Evolutionary conservation across 2,329 filamentous ascomycete species (phyloP).

Genomic region (Cyphellophora europaea): DNA sequence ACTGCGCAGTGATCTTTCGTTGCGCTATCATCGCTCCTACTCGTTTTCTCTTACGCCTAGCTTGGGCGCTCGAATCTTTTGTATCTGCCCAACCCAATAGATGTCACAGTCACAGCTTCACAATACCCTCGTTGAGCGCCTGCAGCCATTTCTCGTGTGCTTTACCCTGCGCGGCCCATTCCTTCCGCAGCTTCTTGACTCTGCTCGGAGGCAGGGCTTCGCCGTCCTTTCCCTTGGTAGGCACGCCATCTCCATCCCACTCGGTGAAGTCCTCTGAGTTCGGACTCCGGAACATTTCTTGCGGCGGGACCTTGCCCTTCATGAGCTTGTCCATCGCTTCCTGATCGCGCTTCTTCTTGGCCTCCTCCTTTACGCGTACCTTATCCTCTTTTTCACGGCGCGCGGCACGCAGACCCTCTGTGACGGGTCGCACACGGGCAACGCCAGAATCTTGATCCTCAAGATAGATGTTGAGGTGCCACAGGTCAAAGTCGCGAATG

Average conservation of each 20-base stretch:
- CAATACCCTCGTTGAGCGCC: neutral
- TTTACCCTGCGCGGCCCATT: conserved; percentile 88
- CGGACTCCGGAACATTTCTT: conserved; percentile 48
- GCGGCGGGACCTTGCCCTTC: conserved; percentile 48
- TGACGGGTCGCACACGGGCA: conserved; percentile 63
- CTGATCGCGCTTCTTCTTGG: conserved; percentile 49
- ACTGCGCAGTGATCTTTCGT: too few species aligned
- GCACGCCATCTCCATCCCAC: conserved; percentile 77
- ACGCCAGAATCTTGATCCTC: conserved; percentile 65
- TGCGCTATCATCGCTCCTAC: too few species aligned
- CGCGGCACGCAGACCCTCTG: conserved; percentile 45
- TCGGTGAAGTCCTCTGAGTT: conserved; percentile 54
- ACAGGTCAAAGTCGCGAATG: conserved; percentile 72
- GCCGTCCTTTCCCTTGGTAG: conserved; percentile 66
- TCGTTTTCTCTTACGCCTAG: too few species aligned
- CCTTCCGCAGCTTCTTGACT: conserved; percentile 75
- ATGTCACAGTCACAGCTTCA: too few species aligned
- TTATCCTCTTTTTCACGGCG: conserved; percentile 45
- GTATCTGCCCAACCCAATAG: too few species aligned
- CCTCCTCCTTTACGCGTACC: conserved; percentile 39
- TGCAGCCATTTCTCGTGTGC: conserved; percentile 55
- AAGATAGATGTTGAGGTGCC: conserved; percentile 74
- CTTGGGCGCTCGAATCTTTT: too few species aligned
- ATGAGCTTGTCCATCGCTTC: conserved; percentile 43
- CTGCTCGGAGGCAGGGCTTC: conserved; percentile 72